Base-by-base conservation (phyloP, 2,329 filamentous ascomycete genomes). In the Ustilaginoidea virens region DNA sequence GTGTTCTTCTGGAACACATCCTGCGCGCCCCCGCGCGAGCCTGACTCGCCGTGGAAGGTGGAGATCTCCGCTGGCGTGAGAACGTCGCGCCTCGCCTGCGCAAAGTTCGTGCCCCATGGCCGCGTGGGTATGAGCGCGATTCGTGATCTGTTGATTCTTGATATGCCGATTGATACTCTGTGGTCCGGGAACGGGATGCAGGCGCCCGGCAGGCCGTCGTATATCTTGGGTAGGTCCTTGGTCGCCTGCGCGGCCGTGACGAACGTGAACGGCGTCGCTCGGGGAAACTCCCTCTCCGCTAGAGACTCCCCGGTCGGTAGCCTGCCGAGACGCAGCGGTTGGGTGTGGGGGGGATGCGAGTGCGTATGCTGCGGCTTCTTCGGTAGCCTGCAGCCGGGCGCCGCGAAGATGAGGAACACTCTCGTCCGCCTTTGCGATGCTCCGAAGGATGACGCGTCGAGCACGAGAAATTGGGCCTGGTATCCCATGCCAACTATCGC, bases 401-500 rank as follows among this genome's bases (percentile, higher is more conserved):
- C 78, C 1, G 79, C 69, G 35, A 85, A 77, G 3, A 66, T 58
- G 1, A 90, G 60, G 34, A 92, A 83, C 0, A 87, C 57, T 5
- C 82, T 63, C 3, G 62, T 66, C 4, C 82, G 66, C 3, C 53
- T 56, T 43, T 90, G 80, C 0, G 71, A 55, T 2, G 73, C 70
- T 1, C 80, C 78, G 36, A 67, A 71, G 0, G 66, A 68, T 61
- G 76, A 82, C 0, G 79, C 67, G 37, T 85, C 79, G 13, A 80
- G 56, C 1, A 76, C 57, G 32, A 74, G 70, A 21, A 80, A 63
- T 23, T 77, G 68, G 0, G 72, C 58, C 43, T 92, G 81, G 39
- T 90, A 92, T 0, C 80, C 81, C 36, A 90, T 59, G 0, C 75
- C 78, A 0, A 87, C 74, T 1, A 90, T 53, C 1, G 73, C 64